phyloP scores from a whole-genome alignment of 2,329 filamentous ascomycete species.

The Achaetomium macrosporum region DNA sequence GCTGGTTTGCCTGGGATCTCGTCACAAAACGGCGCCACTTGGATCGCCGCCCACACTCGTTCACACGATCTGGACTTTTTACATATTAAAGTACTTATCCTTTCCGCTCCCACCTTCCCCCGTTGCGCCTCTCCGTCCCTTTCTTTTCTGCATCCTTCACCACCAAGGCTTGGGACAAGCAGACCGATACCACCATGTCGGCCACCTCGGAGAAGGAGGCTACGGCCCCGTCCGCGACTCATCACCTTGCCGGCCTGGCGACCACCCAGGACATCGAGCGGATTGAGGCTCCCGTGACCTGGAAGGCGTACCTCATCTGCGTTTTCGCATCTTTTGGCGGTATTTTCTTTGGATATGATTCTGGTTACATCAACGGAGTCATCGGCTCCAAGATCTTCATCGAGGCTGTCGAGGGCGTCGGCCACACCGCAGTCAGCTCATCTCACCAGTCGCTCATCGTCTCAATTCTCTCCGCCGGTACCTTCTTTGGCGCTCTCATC shows the following conservation, averaged over 20 bases:
- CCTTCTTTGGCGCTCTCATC: conserved; percentile 73
- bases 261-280: conserved; percentile 48
- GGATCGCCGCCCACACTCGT: background rate
- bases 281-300: conserved; percentile 63
- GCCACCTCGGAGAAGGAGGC: conserved; percentile 19
- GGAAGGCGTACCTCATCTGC: conserved; percentile 64
- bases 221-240: conserved; percentile 5
- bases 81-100: conserved; percentile 1
- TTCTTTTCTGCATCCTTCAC: background rate
- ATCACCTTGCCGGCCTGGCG: conserved; percentile 28
- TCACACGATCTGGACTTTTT: background rate
- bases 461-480: conserved; percentile 71
- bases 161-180: background rate
- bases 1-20: too few relatives aligned
- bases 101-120: conserved; percentile 1
- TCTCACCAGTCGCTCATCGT: conserved; percentile 54
- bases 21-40: conserved; percentile 3
- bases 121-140: background rate
- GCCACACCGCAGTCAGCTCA: conserved; percentile 31
- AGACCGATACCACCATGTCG: conserved; percentile 17
- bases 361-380: conserved; percentile 67
- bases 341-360: conserved; percentile 76
- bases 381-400: conserved; percentile 49
- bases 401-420: conserved; percentile 41
- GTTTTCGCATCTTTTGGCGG: conserved; percentile 66